These are phyloP conservation scores for Fomitopsis palustris DNA, from an alignment of 1,284 basidiomycete genomes.

Conservation along the genomic window DNA sequence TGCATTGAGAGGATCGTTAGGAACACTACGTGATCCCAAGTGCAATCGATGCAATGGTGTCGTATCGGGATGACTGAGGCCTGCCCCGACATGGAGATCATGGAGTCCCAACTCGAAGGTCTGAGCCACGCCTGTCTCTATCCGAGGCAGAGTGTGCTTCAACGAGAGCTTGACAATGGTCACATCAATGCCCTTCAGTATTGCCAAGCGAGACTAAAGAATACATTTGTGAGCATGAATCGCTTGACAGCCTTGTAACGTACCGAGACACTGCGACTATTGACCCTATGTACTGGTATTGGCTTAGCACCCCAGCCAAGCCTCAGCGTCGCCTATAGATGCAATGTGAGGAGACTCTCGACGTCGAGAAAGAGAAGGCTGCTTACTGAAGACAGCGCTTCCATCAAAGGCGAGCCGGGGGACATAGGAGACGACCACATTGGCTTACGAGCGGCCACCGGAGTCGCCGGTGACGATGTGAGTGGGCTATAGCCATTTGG, in stretches of 20 bases:
- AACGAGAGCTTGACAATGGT: conserved; percentile 21
- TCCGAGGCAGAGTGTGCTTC: conserved; percentile 15
- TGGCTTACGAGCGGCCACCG: background rate
- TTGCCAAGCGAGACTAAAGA: conserved; percentile 16
- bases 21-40: conserved; percentile 41
- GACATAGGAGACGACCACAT: conserved; percentile 28
- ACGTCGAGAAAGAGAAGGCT: background rate
- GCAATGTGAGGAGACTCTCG: background rate
- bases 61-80: conserved; percentile 43
- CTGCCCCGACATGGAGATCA: conserved; percentile 34
- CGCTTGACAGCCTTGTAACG: background rate
- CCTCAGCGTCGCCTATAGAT: conserved; percentile 20
- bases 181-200: conserved; percentile 27
- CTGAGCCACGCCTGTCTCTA: conserved; percentile 11
- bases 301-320: conserved; percentile 19
- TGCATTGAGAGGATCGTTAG: conserved; percentile 35
- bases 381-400: conserved; percentile 44
- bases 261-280: conserved; percentile 1
- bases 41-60: conserved; percentile 47
- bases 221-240: background rate
- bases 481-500: background rate
- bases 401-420: conserved; percentile 27
- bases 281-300: conserved; percentile 12
- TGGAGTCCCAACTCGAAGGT: conserved; percentile 42
- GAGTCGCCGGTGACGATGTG: conserved; percentile 2